Evolutionary conservation across 768 basidiomycete genomes (phyloP), one percentile per base, ranked within the genome.

Genomic region (Leccinellum rugosiceps): DNA sequence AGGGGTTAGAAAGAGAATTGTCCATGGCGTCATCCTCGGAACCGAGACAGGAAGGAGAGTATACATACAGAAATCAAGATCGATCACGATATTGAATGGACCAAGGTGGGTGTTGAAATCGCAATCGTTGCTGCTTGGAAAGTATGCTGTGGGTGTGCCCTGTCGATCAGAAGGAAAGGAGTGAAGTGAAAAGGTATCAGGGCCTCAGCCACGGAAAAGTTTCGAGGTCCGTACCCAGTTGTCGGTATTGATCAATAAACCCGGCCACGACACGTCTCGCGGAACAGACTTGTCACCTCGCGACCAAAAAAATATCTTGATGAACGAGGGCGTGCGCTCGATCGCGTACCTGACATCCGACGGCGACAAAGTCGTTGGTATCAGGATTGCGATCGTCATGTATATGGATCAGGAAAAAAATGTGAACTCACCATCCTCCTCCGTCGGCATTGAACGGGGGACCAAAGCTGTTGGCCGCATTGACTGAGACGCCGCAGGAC

Each of bases 21-120:
- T 19, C 11, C 43, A 23, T 35, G 13, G 17, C 21, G 5, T 6
- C 41, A 11, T 15, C 14, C 19, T 11, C n/a, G 17, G 17, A 14
- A 46, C 32, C 13, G 2, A 35, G 6, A 32, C 5, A 2, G 17
- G 10, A 8, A 9, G 19, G 17, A 55, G 35, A 13, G 19, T 28
- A 11, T 28, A 58, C 70, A 7, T 23, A 69, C 68, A 72, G 46
- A 69, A 70, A 38, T 66, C 65, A 10, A 69, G 63, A 62, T 90
- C 83, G 62, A 90, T 84, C 59, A 88, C 74, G 55, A 88, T 88
- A 58, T 82, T 84, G 64, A 88, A 80, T 1, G 75, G 59, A 10
- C 77, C 73, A 62, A 90, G 84, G 56, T 83, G 73, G 49, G 75
- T 72, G 48, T 74, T 58, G 46, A 92, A 77, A 58, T 86, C 72